These are phyloP conservation scores for Trifolium pratense DNA, from an alignment of 306 rosid species.

Conservation along the genomic window DNA sequence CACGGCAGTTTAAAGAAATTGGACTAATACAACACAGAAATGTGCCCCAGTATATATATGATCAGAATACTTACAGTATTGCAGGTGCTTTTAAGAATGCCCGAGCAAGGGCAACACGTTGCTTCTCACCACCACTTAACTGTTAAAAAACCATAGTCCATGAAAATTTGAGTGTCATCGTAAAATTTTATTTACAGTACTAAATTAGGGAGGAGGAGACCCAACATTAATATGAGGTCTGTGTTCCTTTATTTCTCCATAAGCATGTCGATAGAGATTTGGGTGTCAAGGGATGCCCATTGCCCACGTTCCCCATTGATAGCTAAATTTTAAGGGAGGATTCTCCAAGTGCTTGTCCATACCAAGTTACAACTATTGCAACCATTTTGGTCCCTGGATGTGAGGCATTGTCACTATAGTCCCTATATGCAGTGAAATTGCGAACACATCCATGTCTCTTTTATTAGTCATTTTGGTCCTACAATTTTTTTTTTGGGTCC, in stretches of 20 bases:
- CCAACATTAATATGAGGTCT: not conserved
- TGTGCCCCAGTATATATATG: slow-evolving; percentile 15
- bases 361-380: slow-evolving; percentile 11
- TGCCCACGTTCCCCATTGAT: too few relatives aligned
- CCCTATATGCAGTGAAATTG: too few relatives aligned
- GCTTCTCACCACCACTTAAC: slow-evolving; percentile 99
- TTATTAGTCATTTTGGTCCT: too few relatives aligned
- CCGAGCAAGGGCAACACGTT: slow-evolving; percentile 96
- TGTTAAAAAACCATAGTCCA: slow-evolving; percentile 47
- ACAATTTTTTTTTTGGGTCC: too few relatives aligned
- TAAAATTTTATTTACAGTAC: slow-evolving; percentile 14
- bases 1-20: slow-evolving; percentile 20
- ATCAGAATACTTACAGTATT: slow-evolving; percentile 68
- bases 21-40: slow-evolving; percentile 13
- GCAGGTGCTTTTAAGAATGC: slow-evolving; percentile 94
- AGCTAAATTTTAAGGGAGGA: not conserved
- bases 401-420: too few relatives aligned
- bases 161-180: slow-evolving; percentile 21
- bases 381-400: too few relatives aligned
- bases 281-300: not conserved
- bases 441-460: too few relatives aligned
- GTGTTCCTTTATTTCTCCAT: not conserved
- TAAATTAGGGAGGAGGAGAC: not conserved
- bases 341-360: not conserved
- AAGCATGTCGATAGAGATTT: not conserved